Percentiles rank a stretch among this genome's conserved stretches.
These are phyloP conservation scores for Kokia cookei DNA, from an alignment of 441 rosid species.

Conservation along the genomic window DNA sequence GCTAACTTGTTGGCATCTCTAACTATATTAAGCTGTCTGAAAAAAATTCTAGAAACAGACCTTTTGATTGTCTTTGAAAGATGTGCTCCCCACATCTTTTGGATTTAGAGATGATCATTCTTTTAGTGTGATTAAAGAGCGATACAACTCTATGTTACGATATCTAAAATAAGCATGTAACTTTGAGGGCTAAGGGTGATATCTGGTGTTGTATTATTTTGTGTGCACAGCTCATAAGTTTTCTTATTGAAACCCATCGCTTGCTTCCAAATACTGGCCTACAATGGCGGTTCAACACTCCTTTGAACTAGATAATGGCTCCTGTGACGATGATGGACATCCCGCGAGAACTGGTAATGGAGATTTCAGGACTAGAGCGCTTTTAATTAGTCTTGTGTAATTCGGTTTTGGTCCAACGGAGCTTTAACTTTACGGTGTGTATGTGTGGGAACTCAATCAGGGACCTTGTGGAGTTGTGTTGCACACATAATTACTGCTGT, in stretches of 20 bases:
- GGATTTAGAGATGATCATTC: neutral
- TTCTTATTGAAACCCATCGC: conserved; percentile 1
- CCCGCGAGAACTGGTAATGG: conserved; percentile 39
- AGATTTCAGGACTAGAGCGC: neutral
- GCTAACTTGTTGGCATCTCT: neutral
- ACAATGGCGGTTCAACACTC: conserved; percentile 25
- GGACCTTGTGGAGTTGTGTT: conserved; percentile 38
- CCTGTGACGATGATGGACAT: conserved; percentile 33
- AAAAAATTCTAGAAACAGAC: neutral
- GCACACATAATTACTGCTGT: conserved; percentile 62
- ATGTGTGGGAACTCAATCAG: conserved; percentile 19
- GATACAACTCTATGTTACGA: neutral
- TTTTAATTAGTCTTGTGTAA: neutral
- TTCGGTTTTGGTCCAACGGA: neutral
- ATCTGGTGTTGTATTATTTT: neutral
- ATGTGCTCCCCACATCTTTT: neutral
- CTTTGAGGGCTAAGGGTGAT: neutral
- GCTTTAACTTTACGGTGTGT: neutral
- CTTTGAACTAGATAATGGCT: conserved; percentile 13
- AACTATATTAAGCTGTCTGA: neutral
- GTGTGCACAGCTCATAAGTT: conserved; percentile 2
- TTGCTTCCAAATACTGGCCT: neutral
- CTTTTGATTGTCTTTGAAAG: neutral
- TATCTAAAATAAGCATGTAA: neutral
- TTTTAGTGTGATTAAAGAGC: neutral